Conservation (phyloP, 768 basidiomycete genomes). For the Serendipita sp. region DNA sequence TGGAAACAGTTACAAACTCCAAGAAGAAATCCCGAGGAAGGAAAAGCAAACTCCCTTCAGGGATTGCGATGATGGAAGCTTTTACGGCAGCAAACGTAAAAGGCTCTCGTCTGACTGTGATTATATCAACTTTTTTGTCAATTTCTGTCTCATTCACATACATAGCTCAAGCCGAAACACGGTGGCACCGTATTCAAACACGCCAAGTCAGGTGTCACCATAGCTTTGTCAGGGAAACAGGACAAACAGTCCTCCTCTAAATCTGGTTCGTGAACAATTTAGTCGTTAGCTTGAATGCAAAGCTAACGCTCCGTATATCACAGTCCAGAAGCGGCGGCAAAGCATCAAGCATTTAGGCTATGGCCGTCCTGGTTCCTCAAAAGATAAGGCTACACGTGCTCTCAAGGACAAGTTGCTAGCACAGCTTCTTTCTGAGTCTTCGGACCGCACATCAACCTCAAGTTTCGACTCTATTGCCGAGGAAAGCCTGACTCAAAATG, state of each 20-base stretch:
- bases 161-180: not conserved
- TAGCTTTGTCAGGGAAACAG: not conserved
- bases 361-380: no score
- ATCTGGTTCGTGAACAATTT: not conserved
- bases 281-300: not conserved
- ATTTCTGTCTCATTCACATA: not conserved
- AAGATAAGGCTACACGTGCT: no score
- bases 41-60: not conserved
- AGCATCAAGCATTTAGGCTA: not conserved
- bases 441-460: no score
- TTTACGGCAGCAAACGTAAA: not conserved
- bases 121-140: not conserved
- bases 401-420: no score
- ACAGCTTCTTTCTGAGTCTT: no score
- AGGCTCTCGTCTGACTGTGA: not conserved
- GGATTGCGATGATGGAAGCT: not conserved
- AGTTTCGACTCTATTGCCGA: not conserved
- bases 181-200: not conserved
- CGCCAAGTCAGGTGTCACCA: not conserved
- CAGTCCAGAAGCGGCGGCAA: not conserved
- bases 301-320: not conserved
- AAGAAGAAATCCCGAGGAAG: not conserved
- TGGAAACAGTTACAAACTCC: not conserved
- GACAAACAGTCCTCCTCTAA: not conserved
- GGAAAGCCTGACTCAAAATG: not conserved